Evolutionary conservation across 768 basidiomycete species (phyloP), one percentile per base, ranked within the genome.

Genomic region (Mycena polygramma): DNA sequence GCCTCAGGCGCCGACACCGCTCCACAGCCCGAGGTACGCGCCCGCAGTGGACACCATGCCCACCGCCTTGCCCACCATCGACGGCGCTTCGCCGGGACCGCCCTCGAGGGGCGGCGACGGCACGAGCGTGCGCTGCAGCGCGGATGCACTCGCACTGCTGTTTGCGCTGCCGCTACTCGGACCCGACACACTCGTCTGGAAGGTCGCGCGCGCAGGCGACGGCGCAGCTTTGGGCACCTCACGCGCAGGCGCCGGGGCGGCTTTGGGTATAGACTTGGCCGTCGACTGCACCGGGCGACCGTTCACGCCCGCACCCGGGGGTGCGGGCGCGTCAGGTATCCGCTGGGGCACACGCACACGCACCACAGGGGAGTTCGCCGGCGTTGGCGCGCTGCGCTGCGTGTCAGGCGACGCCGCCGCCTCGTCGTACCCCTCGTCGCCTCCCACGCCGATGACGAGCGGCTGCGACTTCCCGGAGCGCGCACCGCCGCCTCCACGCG

Each of bases 21-120:
- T 58, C 87, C 87, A 88, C 45, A 86, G 75, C 59, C 94, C 92
- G 22, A 96, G 76, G 74, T 92, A 90, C 52, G 93, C 92, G 22
- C 93, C 91, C 2, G 95, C 95, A 60, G 87, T 90, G 52, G 89
- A 91, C 67, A 96, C 92, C 48, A 96, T 93, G 62, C 92, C 94
- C 22, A 91, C 93, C 26, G 94, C 85, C 76, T 86, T 86, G 55
- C 80, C 81, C 36, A 86, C 83, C 26, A 86, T 84, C 43, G 83
- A 82, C 55, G 55, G 39, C 30, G 63, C 65, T 48, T 79, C 78
- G 14, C 71, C 75, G 22, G 49, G 73, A 1, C 69, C 72, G 13
- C 45, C 37, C 52, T 48, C 78, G 57, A 75, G 76, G 26, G 71
- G 46, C 22, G n/a, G 39, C 5, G 54, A 36, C 13, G 54, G 10